Percentiles rank a stretch among this genome's conserved stretches.
These are phyloP conservation scores for Ascodesmis nigricans DNA, from an alignment of 495 filamentous ascomycete species.

Conservation along the genomic window DNA sequence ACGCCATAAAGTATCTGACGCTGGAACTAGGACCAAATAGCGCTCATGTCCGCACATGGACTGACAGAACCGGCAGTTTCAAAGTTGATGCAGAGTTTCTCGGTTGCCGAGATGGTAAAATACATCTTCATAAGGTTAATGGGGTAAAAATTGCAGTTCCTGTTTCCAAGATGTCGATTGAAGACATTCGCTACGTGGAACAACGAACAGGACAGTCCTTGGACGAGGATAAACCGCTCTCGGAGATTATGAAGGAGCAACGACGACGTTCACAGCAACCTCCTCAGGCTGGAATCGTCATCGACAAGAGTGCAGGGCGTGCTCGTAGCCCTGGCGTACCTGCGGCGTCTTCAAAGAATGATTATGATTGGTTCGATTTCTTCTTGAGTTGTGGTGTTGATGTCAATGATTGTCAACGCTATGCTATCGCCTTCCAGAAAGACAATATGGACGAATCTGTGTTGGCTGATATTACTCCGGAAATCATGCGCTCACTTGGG, in stretches of 20 bases:
- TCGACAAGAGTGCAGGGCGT: slow-evolving; percentile 14
- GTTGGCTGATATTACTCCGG: slow-evolving; percentile 63
- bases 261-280: slow-evolving; percentile 5
- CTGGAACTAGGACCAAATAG: slow-evolving; percentile 50
- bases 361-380: slow-evolving; percentile 98
- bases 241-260: slow-evolving; percentile 40
- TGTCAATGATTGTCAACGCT: slow-evolving; percentile 78
- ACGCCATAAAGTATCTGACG: too few relatives aligned
- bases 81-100: slow-evolving; percentile 96
- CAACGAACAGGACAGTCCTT: slow-evolving; percentile 62
- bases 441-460: slow-evolving; percentile 93
- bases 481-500: slow-evolving; percentile 62
- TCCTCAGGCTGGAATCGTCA: slow-evolving; percentile 14
- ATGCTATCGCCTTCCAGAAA: slow-evolving; percentile 62
- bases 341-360: slow-evolving; percentile 30
- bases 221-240: slow-evolving; percentile 89
- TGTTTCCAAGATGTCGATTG: slow-evolving; percentile 77
- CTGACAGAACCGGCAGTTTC: slow-evolving; percentile 82
- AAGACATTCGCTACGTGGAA: slow-evolving; percentile 91
- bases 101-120: slow-evolving; percentile 80
- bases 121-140: slow-evolving; percentile 93
- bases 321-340: slow-evolving; percentile 27
- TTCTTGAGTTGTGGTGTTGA: slow-evolving; percentile 82
- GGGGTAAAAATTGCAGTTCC: slow-evolving; percentile 97
- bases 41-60: slow-evolving; percentile 75